Evolutionary conservation across 2,329 filamentous ascomycete genomes (phyloP).

Genomic region (Exophiala sideris): DNA sequence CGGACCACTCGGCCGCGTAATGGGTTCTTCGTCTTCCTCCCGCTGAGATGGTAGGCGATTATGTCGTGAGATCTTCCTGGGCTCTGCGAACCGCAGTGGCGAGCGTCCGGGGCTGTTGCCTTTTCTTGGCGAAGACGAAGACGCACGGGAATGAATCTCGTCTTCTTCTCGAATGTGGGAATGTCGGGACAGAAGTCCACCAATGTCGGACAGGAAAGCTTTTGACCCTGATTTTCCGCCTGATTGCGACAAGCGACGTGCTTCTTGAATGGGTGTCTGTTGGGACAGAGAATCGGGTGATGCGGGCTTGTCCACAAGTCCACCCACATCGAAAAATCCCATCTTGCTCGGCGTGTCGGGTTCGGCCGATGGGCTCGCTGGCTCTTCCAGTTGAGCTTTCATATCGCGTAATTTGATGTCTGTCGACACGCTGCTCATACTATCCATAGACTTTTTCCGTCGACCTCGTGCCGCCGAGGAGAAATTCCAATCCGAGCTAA

Average conservation of each 20-base stretch:
- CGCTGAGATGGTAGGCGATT: constrained; percentile 30
- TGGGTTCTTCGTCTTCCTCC: constrained; percentile 35
- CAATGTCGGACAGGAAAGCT: constrained; percentile 28
- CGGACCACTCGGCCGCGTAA: constrained; percentile 47
- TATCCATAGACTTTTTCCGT: constrained; percentile 13
- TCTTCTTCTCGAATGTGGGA: constrained; percentile 21
- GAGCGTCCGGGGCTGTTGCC: constrained; percentile 14
- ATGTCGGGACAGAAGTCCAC: constrained; percentile 24
- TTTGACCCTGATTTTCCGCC: constrained; percentile 21
- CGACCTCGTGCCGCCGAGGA: constrained; percentile 11
- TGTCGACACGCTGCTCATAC: constrained; percentile 23
- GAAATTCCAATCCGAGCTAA: constrained; percentile 25
- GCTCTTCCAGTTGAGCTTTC: constrained; percentile 9
- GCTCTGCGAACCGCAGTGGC: constrained; percentile 11
- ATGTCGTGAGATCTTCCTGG: constrained; percentile 11
- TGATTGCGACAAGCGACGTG: constrained; percentile 7
- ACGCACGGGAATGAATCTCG: constrained; percentile 7
- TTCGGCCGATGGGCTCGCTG: constrained; percentile 5
- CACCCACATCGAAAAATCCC: constrained; percentile 83
- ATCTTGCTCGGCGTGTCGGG: constrained; percentile 46
- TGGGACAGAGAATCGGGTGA: constrained; percentile 32
- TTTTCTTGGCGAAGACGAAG: constrained; percentile 5
- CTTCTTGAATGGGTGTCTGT: constrained; percentile 22
- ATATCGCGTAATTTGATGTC: constrained; percentile 24
- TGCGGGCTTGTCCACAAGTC: constrained; percentile 56